Conservation (phyloP, 2,329 filamentous ascomycete species). For the Calonectria hongkongensis region DNA sequence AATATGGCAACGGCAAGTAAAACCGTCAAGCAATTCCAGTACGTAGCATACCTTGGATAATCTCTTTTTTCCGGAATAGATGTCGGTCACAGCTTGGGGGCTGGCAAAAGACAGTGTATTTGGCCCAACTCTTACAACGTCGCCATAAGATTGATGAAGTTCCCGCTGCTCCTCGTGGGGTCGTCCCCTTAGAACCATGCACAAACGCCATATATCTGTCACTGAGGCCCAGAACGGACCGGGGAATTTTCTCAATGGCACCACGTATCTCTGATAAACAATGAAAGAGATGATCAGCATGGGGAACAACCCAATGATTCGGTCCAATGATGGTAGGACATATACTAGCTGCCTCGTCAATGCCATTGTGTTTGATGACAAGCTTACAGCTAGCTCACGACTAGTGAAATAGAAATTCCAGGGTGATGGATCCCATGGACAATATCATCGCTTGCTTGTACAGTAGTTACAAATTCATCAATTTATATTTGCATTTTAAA, state of each 20-base stretch:
- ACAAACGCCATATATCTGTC: neutral
- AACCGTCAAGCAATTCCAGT: too few species aligned
- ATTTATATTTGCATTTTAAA: too few species aligned
- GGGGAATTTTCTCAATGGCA: neutral
- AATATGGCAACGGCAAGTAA: too few species aligned
- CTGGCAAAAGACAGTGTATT: neutral
- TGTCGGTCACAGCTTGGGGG: neutral
- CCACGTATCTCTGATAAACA: neutral
- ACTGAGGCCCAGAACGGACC: constrained; percentile 1
- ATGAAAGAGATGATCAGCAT: neutral
- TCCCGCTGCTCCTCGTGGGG: neutral
- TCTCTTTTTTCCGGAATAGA: neutral
- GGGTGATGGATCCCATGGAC: too few species aligned
- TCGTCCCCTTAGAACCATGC: neutral
- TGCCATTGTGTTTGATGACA: too few species aligned
- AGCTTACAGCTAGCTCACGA: too few species aligned
- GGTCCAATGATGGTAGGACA: too few species aligned
- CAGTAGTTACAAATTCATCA: too few species aligned
- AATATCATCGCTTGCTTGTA: too few species aligned
- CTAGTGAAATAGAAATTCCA: too few species aligned
- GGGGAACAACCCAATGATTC: too few species aligned
- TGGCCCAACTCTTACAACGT: neutral
- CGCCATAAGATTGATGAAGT: neutral
- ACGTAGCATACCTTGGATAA: neutral
- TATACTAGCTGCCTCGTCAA: too few species aligned